A percentile compares a stretch with the other conserved stretches of the same genome.
Conservation (phyloP, 208 protist species). For the Wallacemonas sp. region DNA sequence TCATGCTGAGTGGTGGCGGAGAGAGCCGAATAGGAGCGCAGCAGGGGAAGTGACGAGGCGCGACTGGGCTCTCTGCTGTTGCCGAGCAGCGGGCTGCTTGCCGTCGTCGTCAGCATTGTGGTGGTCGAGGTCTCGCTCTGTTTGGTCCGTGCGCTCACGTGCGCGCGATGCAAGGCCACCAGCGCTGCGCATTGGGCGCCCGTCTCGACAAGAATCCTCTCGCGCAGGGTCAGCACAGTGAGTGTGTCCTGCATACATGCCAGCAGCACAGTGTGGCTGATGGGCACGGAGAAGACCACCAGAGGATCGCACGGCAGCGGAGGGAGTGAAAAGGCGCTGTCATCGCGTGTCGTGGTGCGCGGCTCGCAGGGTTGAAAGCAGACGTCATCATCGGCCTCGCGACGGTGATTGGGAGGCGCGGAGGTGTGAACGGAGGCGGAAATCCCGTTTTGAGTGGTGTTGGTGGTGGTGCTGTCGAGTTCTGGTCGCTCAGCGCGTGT, state of each 20-base stretch:
- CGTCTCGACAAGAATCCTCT: slow-evolving; percentile 29
- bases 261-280: slow-evolving; percentile 48
- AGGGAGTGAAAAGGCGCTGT: slow-evolving; percentile 49
- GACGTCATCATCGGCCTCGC: background rate
- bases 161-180: background rate
- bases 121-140: no score
- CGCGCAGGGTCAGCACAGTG: slow-evolving; percentile 33
- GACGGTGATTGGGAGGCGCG: no score
- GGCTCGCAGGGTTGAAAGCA: slow-evolving; percentile 44
- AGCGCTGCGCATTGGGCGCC: slow-evolving; percentile 39
- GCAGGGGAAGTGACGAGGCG: background rate
- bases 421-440: no score
- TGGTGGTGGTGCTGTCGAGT: no score
- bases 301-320: slow-evolving; percentile 58
- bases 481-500: no score
- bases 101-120: background rate
- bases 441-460: no score
- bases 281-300: slow-evolving; percentile 36
- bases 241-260: slow-evolving; percentile 29
- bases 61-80: background rate
- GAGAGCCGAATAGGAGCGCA: background rate
- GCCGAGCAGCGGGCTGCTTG: background rate
- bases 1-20: no score
- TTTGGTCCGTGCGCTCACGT: no score
- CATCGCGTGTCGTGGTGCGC: slow-evolving; percentile 26